Evolutionary conservation across 148 eudicot species (phyloP).

Genomic region (Diospyros kaki): DNA sequence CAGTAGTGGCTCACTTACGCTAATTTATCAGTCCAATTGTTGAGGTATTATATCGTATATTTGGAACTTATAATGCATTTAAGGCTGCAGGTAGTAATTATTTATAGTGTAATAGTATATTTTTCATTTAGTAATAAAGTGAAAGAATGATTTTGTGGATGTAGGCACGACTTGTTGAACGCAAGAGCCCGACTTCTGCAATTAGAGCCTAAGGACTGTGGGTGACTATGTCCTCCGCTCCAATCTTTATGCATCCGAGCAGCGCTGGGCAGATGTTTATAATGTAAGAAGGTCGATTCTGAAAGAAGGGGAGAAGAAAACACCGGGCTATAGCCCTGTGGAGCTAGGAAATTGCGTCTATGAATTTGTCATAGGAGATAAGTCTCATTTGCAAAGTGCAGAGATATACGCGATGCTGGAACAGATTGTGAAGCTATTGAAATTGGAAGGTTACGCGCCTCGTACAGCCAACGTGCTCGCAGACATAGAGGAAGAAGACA

Average conservation of each 20-base stretch:
- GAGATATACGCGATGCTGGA: constrained; percentile 54
- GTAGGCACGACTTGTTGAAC: no score
- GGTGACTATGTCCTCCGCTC: constrained; percentile 80
- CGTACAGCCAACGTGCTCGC: constrained; percentile 63
- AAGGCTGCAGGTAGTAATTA: no score
- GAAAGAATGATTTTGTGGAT: no score
- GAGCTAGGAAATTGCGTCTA: constrained; percentile 61
- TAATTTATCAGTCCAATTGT: no score
- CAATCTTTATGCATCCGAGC: constrained; percentile 72
- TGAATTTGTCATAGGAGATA: constrained; percentile 81
- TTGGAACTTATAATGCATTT: no score
- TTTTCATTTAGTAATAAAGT: no score
- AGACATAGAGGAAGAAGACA: constrained; percentile 86
- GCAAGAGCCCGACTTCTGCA: constrained; percentile 45
- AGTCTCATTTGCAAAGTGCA: constrained; percentile 53
- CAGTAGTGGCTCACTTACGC: no score
- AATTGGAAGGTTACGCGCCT: constrained; percentile 66
- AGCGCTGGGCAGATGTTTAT: constrained; percentile 70
- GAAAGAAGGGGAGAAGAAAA: constrained; percentile 54
- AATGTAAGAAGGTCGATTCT: constrained; percentile 51
- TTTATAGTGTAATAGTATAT: no score
- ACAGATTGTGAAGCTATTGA: constrained; percentile 56
- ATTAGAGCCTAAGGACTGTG: constrained; percentile 71
- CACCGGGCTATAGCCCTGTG: constrained; percentile 59
- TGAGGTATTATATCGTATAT: no score